These are phyloP conservation scores for Agaricus blazei DNA, from an alignment of 768 basidiomycete species.

Conservation along the genomic window DNA sequence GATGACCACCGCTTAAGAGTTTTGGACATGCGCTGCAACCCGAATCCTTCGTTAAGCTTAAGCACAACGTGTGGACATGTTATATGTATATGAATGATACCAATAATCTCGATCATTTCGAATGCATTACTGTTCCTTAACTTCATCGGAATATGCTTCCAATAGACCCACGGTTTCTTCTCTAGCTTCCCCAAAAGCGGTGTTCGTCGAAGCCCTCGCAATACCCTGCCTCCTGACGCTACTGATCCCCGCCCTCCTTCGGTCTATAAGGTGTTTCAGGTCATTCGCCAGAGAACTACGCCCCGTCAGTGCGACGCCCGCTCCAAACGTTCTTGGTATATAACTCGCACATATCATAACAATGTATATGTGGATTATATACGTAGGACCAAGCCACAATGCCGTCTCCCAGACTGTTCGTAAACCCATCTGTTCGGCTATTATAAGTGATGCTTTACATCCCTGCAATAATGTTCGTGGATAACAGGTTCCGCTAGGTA, in stretches of 20 bases:
- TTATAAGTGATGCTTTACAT: slow-evolving; percentile 56
- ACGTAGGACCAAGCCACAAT: slow-evolving; percentile 55
- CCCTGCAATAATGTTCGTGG: slow-evolving; percentile 58
- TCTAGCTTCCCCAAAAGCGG: slow-evolving; percentile 19
- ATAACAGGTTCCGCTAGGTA: slow-evolving; percentile 55
- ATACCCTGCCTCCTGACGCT: slow-evolving; percentile 14
- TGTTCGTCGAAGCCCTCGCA: slow-evolving; percentile 18
- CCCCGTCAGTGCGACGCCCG: slow-evolving; percentile 53
- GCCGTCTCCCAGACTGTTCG: slow-evolving; percentile 41
- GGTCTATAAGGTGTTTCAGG: slow-evolving; percentile 24
- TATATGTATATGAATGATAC: no score
- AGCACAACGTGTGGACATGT: no score
- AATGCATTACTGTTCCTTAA: not conserved
- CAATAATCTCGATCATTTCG: not conserved
- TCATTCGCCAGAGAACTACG: slow-evolving; percentile 52
- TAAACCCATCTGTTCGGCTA: slow-evolving; percentile 48
- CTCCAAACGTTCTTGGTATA: slow-evolving; percentile 56
- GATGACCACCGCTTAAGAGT: no score
- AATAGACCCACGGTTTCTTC: slow-evolving; percentile 5
- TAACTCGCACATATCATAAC: slow-evolving; percentile 68
- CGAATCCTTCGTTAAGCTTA: no score
- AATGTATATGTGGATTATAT: slow-evolving; percentile 53
- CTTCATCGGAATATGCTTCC: not conserved
- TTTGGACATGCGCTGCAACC: no score
- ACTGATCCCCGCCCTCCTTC: not conserved